Base-by-base conservation (phyloP, 2,329 filamentous ascomycete species). In the Pezicula rhizophila region DNA sequence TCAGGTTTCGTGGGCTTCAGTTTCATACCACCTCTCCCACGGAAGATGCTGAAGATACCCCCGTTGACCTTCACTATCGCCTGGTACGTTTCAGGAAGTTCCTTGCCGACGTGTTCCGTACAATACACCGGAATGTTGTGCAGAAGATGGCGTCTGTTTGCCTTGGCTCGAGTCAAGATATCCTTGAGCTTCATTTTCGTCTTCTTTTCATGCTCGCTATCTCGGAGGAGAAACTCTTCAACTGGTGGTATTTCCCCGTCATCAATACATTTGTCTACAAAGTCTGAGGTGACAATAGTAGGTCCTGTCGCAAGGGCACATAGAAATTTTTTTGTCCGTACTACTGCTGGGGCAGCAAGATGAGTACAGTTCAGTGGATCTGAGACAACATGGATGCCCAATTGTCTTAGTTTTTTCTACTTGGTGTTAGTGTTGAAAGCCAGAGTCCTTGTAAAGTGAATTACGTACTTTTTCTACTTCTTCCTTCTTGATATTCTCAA, bases 271-370 rank as follows among this genome's bases (percentile, higher is more conserved):
- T 79, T 75, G 48, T 92, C 87, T 49, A 99, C 80, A 66, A 89
- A 99, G 8, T 79, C 76, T 1, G 85, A 86, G 41, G 82, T 83
- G 47, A 97, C 78, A 39, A 97, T 79, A 1, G 79, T 77, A 0
- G 90, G 89, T 0, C 87, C 90, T 51, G 82, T 83, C 15, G 93
- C 90, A 25, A 99, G 72, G 11, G 90, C 89, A 52, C 85, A 86
- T 44, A 97, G 83, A 64, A 99, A 99, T 64, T 99, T 99, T 64
- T 89, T 83, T 0, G 93, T 99, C 34, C 93, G 85, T 31, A 96
- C 80, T 52, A 97, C 82, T 38, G 82, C 79, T 1, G 92, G 93
- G 3, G 92, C 92, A 31, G 89, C 90, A 10, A 99, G 79, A 64
- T 95, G 88, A 59, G 92, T 88, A 64, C 89, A 93, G 40, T 80